Evolutionary conservation across 495 filamentous ascomycete genomes (phyloP), one percentile per base, ranked within the genome.

Genomic region (Podospora comata): DNA sequence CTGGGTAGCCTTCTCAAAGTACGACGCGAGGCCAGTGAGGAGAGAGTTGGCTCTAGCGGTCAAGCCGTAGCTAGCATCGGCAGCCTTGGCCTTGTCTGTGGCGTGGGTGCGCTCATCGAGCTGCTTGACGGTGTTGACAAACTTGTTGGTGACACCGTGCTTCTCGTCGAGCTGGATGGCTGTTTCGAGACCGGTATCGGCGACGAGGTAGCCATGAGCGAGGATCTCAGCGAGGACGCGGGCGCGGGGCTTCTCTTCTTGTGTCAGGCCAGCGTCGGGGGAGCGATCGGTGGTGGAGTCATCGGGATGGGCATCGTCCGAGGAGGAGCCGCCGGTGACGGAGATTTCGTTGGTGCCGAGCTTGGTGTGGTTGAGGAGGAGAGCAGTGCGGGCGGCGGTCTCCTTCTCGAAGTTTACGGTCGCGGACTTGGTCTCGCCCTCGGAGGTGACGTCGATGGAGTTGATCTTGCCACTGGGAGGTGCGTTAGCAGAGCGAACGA

Each of bases 161-260:
- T 95, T 92, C 73, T 92, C 84, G 81, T 99, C 95, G 48, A 98
- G 86, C 5, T 89, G 85, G 74, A 99, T 93, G 66, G 92, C 96
- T 70, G 84, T 85, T 76, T 96, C 88, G 61, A 97, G 85, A 4
- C 91, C 91, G n/a, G 82, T 83, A 77, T 99, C 95, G 64, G 91
- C 91, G 71, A 99, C 81, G 20, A 86, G 84, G 79, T 99, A 99
- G 70, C 95, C 95, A 72, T 97, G 91, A 4, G 94, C 94, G 30
- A 99, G 89, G 77, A 97, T 96, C 82, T 99, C 95, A 68, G 95
- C 95, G 28, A 97, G 70, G 74, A 99, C 96, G 73, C 96, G 93
- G 20, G 90, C 86, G 74, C 92, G 89, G 0, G 95, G 95, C 83
- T 98, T 98, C 79, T 97, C 92, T 75, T 99, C 95, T 75, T 98